phyloP scores from a whole-genome alignment of 2,329 filamentous ascomycete genomes.

The Chaetomium strumarium region DNA sequence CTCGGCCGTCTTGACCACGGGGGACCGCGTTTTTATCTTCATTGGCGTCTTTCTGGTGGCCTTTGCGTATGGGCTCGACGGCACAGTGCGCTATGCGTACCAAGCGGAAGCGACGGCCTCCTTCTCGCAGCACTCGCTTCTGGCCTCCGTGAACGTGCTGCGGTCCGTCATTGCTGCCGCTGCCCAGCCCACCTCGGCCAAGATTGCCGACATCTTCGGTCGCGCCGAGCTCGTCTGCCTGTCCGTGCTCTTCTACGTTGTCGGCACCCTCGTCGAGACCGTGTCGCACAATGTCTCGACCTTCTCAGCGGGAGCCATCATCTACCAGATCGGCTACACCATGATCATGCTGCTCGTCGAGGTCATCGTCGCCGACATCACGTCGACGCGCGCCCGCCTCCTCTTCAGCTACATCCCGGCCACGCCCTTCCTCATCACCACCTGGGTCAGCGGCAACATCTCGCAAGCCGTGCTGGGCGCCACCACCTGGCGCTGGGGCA shows the following conservation, averaged over 20 bases:
- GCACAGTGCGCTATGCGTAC: slow-evolving; percentile 49
- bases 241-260: slow-evolving; percentile 55
- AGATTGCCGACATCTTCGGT: slow-evolving; percentile 59
- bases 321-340: slow-evolving; percentile 61
- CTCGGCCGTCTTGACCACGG: slow-evolving; percentile 43
- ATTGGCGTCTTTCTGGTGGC: slow-evolving; percentile 56
- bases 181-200: slow-evolving; percentile 51
- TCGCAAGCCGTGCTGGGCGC: slow-evolving; percentile 40
- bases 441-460: slow-evolving; percentile 58
- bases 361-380: slow-evolving; percentile 59
- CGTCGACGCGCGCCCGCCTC: slow-evolving; percentile 55
- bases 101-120: slow-evolving; percentile 49
- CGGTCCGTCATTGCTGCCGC: slow-evolving; percentile 55
- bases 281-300: slow-evolving; percentile 40
- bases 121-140: slow-evolving; percentile 47
- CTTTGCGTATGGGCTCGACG: slow-evolving; percentile 59
- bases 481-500: slow-evolving; percentile 56
- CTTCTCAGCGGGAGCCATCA: slow-evolving; percentile 52
- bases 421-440: slow-evolving; percentile 56
- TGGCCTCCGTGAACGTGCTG: slow-evolving; percentile 53
- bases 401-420: slow-evolving; percentile 61
- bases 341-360: slow-evolving; percentile 55
- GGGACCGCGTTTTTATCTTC: slow-evolving; percentile 54
- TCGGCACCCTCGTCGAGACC: slow-evolving; percentile 53
- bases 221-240: slow-evolving; percentile 52